Evolutionary conservation across 2,329 filamentous ascomycete species (phyloP).

Genomic region (Cladophialophora yegresii): DNA sequence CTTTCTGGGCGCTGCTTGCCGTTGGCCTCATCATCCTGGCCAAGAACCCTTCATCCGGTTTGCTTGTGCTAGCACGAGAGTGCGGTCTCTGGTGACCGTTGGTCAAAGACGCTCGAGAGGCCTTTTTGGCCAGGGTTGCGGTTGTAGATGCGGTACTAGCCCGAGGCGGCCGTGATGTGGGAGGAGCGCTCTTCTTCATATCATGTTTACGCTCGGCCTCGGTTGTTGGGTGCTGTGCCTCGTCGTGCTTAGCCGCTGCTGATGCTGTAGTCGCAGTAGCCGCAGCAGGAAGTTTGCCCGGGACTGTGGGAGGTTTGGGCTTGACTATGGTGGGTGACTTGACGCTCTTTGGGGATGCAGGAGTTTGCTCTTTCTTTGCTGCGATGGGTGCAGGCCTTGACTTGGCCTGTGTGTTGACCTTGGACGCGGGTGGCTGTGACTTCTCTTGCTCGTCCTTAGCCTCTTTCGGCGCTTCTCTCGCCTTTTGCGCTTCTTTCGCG

Average conservation of each 20-base stretch:
- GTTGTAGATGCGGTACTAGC: slow-evolving; percentile 32
- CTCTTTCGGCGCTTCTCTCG: slow-evolving; percentile 29
- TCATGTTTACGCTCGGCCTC: slow-evolving; percentile 30
- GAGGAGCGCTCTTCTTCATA: slow-evolving; percentile 35
- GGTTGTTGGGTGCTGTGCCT: slow-evolving; percentile 23
- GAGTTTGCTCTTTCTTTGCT: slow-evolving; percentile 29
- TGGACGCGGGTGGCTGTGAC: slow-evolving; percentile 22
- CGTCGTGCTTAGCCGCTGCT: slow-evolving; percentile 42
- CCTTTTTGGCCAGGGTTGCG: slow-evolving; percentile 37
- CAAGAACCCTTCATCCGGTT: slow-evolving; percentile 51
- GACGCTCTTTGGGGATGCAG: slow-evolving; percentile 30
- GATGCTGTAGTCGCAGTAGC: slow-evolving; percentile 46
- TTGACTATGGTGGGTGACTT: slow-evolving; percentile 37
- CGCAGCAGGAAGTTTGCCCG: slow-evolving; percentile 46
- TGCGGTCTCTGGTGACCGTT: slow-evolving; percentile 42
- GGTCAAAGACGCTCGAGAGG: slow-evolving; percentile 38
- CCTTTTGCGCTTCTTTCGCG: slow-evolving; percentile 38
- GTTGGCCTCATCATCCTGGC: slow-evolving; percentile 57
- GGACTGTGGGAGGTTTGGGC: slow-evolving; percentile 46
- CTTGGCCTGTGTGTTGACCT: slow-evolving; percentile 17
- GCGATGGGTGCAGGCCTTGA: slow-evolving; percentile 5
- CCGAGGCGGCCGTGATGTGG: slow-evolving; percentile 33
- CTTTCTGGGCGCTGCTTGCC: slow-evolving; percentile 53
- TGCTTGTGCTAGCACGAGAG: slow-evolving; percentile 46
- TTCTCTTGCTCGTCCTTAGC: slow-evolving; percentile 33